Base-by-base conservation (phyloP, 805 yeast species). In the Hanseniaspora guilliermondii region DNA sequence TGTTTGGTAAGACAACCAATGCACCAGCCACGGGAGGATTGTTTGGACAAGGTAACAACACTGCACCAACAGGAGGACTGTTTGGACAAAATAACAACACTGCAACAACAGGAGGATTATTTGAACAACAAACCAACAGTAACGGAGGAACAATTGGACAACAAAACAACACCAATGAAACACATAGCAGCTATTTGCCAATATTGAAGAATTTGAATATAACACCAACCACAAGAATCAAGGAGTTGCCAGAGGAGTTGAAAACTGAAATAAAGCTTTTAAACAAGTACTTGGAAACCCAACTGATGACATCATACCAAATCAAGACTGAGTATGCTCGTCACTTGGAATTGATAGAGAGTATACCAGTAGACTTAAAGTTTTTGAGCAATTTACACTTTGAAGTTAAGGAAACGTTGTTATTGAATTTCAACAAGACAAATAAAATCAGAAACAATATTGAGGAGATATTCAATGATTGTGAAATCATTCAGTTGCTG, bases 191-290 rank as follows among this genome's bases (percentile, higher is more conserved):
- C 40, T 74, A 71, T 35, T 69, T 69, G 48, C 73, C 73, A 45
- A 70, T 69, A 42, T 74, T 72, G 25, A 67, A 68, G 9, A 80
- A 71, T 56, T 64, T 70, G 52, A 73, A 75, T 4, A 70, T 85
- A 45, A 82, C 84, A 11, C 80, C 88, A 14, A 78, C 85, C 80
- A 82, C 91, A 0, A 75, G 84, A 49, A 84, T 85, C 9, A 79
- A 80, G 8, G 91, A 84, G 57, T 69, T 85, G 39, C 89, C 93
- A 2, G 82, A 78, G n/a, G 75, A 70, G n/a, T 68, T 81, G 54
- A 85, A 83, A 61, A 76, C 70, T 57, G 87, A 85, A 62, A 70
- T 85, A 37, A 85, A 82, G 64, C 80, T 81, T 58, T 69, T 85
- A 55, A 87, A 85, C 65, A 75, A 77, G 55, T 84, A 82, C 63